phyloP scores from a whole-genome alignment of 345 rosid genomes.

The Sonneratia alba region DNA sequence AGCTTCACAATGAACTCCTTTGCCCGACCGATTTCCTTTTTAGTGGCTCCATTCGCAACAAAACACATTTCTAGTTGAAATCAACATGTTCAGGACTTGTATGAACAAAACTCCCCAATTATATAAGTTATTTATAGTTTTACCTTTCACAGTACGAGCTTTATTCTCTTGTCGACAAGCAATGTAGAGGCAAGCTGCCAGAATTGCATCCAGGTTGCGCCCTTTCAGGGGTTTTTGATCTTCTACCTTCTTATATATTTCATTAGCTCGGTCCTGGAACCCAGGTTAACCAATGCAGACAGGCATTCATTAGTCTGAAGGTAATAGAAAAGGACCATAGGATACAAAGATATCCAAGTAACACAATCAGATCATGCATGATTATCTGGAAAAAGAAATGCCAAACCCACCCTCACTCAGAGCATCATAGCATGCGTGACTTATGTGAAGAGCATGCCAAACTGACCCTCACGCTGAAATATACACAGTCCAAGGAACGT shows the following conservation, averaged over 20 bases:
- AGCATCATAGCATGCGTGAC: too few relatives aligned
- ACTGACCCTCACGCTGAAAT: neutral
- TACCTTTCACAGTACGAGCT: constrained; percentile 46
- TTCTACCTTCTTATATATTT: constrained; percentile 48
- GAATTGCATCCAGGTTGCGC: constrained; percentile 35
- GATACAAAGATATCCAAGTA: too few relatives aligned
- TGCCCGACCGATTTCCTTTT: constrained; percentile 48
- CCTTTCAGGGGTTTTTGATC: constrained; percentile 44
- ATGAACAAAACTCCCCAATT: neutral
- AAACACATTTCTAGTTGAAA: constrained; percentile 37
- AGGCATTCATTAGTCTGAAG: neutral
- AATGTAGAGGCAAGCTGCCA: constrained; percentile 47
- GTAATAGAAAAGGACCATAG: too few relatives aligned
- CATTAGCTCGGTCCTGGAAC: constrained; percentile 45
- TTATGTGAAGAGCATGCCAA: too few relatives aligned
- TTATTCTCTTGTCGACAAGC: constrained; percentile 43
- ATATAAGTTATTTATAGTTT: neutral
- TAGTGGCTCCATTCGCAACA: constrained; percentile 40
- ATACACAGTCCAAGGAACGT: neutral
- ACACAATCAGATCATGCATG: too few relatives aligned
- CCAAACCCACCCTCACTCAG: too few relatives aligned
- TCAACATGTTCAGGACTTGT: constrained; percentile 6
- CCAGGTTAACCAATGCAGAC: constrained; percentile 1
- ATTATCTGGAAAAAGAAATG: too few relatives aligned
- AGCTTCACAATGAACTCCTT: constrained; percentile 46